Base-by-base conservation (phyloP, 768 basidiomycete species). In the Calocera cornea region DNA sequence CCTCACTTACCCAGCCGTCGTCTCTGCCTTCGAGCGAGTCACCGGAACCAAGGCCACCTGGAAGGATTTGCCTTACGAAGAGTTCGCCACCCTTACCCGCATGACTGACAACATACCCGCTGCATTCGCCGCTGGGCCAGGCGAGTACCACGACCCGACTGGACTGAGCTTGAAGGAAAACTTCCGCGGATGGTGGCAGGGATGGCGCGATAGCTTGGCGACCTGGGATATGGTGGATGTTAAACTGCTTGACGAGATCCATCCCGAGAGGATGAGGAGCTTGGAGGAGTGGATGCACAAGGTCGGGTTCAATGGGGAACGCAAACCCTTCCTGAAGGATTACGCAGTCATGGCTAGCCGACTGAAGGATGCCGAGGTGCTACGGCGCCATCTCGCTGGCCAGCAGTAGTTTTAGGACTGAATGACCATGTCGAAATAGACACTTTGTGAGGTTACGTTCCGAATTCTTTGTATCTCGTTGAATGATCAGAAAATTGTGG, bases 141-240 rank as follows among this genome's bases (percentile, higher is more conserved):
- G 78, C 34, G 78, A 76, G 41, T 73, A 73, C 22, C 73, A 49
- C 22, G 73, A 74, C n/a, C 75, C 76, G 50, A 76, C 74, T 2
- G 73, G 75, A 40, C 77, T 75, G 27, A 78, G 75, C n/a, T 73
- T 70, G 69, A 68, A 31, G 29, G 72, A 80, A 73, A 82, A 79
- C 71, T 82, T 82, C 72, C 73, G 73, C 29, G 77, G 75, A 2
- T 82, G 78, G 73, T 83, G 79, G 80, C 74, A 74, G 14, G 66
- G 77, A 64, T 83, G 76, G 75, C 71, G 79, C 31, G 82, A 83
- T 65, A 77, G 78, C 69, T 70, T 82, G 36, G 71, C 83, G 41
- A 76, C 73, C 70, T 74, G 78, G 70, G 79, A 83, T 68, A 78
- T 80, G 76, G 77, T 78, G 5, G 82, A 80, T 80, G 75, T 82